phyloP scores from a whole-genome alignment of 345 rosid species.

The Arabis alpina region DNA sequence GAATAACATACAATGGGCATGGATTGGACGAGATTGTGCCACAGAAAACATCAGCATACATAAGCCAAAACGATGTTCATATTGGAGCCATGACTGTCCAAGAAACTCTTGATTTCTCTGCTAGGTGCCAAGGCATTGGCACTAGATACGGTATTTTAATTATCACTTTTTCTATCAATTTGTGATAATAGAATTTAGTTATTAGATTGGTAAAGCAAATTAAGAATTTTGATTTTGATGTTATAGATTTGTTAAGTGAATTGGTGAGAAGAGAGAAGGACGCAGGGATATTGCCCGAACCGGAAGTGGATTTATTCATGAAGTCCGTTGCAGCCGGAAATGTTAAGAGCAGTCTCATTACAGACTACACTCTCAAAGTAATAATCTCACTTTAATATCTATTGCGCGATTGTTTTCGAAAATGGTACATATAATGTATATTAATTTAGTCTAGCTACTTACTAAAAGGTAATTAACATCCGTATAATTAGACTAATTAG shows the following conservation, averaged over 20 bases:
- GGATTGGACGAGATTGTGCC: constrained; percentile 72
- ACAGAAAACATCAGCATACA: constrained; percentile 86
- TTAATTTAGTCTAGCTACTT: too few species aligned
- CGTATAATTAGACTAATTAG: too few species aligned
- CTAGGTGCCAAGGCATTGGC: constrained; percentile 93
- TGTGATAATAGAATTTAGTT: not conserved
- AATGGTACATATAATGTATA: too few species aligned
- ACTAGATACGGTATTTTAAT: constrained; percentile 65
- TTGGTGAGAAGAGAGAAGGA: constrained; percentile 80
- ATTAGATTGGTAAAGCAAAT: not conserved
- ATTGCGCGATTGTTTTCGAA: not conserved
- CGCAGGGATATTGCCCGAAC: constrained; percentile 78
- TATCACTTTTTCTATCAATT: not conserved
- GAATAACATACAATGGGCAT: constrained; percentile 72
- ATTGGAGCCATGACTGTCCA: constrained; percentile 86
- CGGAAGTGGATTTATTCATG: constrained; percentile 91
- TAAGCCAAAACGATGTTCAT: constrained; percentile 94
- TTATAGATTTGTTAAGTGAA: constrained; percentile 69
- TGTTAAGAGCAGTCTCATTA: constrained; percentile 76
- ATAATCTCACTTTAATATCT: constrained; percentile 16
- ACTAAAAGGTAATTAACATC: too few species aligned
- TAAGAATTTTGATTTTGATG: constrained; percentile 11
- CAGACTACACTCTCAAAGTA: constrained; percentile 93
- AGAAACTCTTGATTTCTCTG: constrained; percentile 94
- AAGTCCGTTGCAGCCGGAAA: constrained; percentile 85